Evolutionary conservation across 805 yeast genomes (phyloP), one percentile per base, ranked within the genome.

Genomic region (Zygosaccharomyces pseudorouxii): DNA sequence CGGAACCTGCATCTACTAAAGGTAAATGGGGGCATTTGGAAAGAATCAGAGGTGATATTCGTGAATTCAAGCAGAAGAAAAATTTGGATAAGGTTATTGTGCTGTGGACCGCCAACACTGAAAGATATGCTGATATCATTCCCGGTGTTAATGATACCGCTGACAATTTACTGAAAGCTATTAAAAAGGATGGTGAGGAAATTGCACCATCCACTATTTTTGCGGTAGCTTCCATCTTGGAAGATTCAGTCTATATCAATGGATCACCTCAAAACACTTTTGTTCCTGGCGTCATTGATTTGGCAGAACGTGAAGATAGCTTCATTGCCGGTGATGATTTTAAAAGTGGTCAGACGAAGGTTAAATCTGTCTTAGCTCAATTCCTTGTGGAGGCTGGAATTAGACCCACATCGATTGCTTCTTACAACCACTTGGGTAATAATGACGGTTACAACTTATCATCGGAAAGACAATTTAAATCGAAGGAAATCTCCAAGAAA

Each of bases 261-360:
- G 98, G 97, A 41, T 89, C 97, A 36, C 98, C 98, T 46, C 98
- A 90, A 73, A 90, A 90, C 76, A 92, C 97, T 46, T 90, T 92
- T 73, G 96, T 89, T 48, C 97, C 97, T 19, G 98, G 98, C 56
- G 86, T 85, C 54, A 78, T 92, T 63, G 89, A 89, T 70, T 79
- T 90, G 57, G 95, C 97, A 42, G 96, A 89, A 70, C 65, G 76
- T 60, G 66, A 87, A 68, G 71, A 78, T 55, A 72, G 86, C 29
- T 87, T 84, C 66, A 89, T 90, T 63, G 98, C 96, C 49, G 98
- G 98, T 60, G 98, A 90, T 70, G 98, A 90, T 71, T 90, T 90
- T 79, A 90, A 90, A 77, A 80, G 90, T 60, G 98, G 98, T 51
- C 98, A 90, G 75, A 90, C 98, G 51, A 90, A 90, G 74, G 71